These are phyloP conservation scores for Cyclostephanos tholiformis DNA, from an alignment of 108 stramenopile genomes.

Conservation along the genomic window DNA sequence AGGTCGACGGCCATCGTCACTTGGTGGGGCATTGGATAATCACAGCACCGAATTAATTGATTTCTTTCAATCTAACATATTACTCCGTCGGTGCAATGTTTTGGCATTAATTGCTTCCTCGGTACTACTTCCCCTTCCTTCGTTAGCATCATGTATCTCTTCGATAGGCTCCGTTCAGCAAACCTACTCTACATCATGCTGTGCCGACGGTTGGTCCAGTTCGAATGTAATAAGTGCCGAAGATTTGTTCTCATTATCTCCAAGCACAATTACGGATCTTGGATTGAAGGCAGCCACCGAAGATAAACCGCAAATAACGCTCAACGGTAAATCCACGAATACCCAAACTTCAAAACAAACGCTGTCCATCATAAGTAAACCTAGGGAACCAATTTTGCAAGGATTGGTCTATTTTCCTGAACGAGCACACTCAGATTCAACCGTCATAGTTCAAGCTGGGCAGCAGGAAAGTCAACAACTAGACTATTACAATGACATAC, in stretches of 20 bases:
- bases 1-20: neutral
- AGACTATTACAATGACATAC: slow-evolving; percentile 37
- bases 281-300: slow-evolving; percentile 11
- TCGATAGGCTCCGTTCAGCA: slow-evolving; percentile 4
- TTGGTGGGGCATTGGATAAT: neutral
- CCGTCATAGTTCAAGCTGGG: neutral
- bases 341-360: neutral
- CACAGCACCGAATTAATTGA: neutral
- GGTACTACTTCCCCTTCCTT: neutral
- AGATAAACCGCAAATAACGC: slow-evolving; percentile 8
- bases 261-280: slow-evolving; percentile 5
- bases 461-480: neutral
- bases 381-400: slow-evolving; percentile 37
- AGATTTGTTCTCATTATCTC: neutral
- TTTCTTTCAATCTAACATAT: neutral
- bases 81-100: slow-evolving; percentile 1
- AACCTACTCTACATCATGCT: neutral
- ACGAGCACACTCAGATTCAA: slow-evolving; percentile 5
- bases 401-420: slow-evolving; percentile 50
- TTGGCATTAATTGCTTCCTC: neutral
- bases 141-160: neutral
- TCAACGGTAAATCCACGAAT: neutral
- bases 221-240: neutral
- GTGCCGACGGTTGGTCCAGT: neutral
- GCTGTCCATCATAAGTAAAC: neutral